These are phyloP conservation scores for Zostera marina DNA, from an alignment of 116 monocot genomes.

Conservation along the genomic window DNA sequence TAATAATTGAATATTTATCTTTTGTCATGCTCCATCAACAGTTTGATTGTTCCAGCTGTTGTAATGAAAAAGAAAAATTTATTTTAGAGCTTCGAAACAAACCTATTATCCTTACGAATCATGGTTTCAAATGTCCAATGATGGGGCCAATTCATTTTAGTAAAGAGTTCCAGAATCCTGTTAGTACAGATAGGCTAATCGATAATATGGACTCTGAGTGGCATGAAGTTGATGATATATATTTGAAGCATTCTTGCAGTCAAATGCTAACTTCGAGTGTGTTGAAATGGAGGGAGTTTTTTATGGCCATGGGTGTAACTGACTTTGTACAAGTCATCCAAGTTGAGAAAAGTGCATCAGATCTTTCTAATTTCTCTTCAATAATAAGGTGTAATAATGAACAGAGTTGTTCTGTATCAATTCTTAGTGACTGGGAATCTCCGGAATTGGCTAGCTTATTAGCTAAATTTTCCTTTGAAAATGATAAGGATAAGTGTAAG, in stretches of 20 bases:
- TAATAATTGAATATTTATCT: constrained; percentile 68
- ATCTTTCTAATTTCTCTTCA: constrained; percentile 8
- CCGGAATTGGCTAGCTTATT: constrained; percentile 54
- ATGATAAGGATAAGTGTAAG: constrained; percentile 37
- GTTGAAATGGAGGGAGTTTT: constrained; percentile 57
- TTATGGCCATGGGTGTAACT: constrained; percentile 69
- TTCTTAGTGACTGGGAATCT: constrained; percentile 78
- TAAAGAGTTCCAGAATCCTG: constrained; percentile 60
- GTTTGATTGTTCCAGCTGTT: constrained; percentile 43
- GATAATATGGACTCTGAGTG: constrained; percentile 25
- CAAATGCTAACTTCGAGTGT: constrained; percentile 15
- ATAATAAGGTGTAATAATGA: constrained; percentile 2
- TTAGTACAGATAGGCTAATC: constrained; percentile 41
- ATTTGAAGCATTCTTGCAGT: constrained; percentile 54
- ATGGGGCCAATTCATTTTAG: constrained; percentile 74
- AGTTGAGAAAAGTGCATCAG: constrained; percentile 26
- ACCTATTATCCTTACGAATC: constrained; percentile 48
- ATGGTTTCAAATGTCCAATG: constrained; percentile 47
- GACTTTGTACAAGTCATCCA: constrained; percentile 73
- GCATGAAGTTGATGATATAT: constrained; percentile 62
- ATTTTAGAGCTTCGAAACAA: constrained; percentile 31
- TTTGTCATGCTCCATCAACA: constrained; percentile 90
- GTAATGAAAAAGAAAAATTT: constrained; percentile 43
- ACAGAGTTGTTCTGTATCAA: constrained; percentile 3
- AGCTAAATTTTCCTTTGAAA: constrained; percentile 42